Evolutionary conservation across 1,284 basidiomycete genomes (phyloP), one percentile per base, ranked within the genome.

Genomic region (Apiotrichum gracile): DNA sequence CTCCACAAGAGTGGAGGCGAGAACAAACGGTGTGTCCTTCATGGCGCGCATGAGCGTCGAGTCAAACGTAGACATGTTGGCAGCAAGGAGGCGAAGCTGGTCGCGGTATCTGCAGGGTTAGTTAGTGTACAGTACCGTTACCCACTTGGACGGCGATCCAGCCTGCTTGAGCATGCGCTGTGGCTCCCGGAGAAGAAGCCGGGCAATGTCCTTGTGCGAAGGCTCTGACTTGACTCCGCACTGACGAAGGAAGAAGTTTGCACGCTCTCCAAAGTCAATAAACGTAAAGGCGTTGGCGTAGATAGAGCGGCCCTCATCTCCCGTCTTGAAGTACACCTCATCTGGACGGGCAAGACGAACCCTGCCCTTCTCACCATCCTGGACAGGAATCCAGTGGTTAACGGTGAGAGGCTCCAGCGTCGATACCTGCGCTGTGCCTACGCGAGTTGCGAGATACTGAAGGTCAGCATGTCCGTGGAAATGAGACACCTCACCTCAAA

Each of bases 171-270:
- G 61, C 58, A 74, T 71, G 21, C 54, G 61, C 29, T 66, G 57
- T 0, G 73, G 69, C 5, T 73, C 62, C 8, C 60, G 60, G 41
- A 75, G 60, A 3, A 75, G 55, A 10, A 74, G 52, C 16, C 49
- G 49, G 0, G 71, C 71, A 35, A 75, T 69, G 45, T 75, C 73
- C 31, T 47, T 46, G 26, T 49, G 51, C 31, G 85, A 91, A 1
- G 94, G 96, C 66, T 94, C 88, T 48, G 83, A 84, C 66, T 85
- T 86, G 19, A 93, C 90, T 21, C 94, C 94, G 63, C 89, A 91
- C 12, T 87, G 85, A 54, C 82, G 83, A 45, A 99, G 77, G 75
- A 98, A 96, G 4, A 82, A 78, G 61, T 91, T 93, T 2, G 88
- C 93, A 5, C 80, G 79, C 0, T 81, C 69, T 0, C 93, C 94